Evolutionary conservation across 176 grass and related monocot genomes (phyloP), one percentile per base, ranked within the genome.

Genomic region (Saccharum officinarum): DNA sequence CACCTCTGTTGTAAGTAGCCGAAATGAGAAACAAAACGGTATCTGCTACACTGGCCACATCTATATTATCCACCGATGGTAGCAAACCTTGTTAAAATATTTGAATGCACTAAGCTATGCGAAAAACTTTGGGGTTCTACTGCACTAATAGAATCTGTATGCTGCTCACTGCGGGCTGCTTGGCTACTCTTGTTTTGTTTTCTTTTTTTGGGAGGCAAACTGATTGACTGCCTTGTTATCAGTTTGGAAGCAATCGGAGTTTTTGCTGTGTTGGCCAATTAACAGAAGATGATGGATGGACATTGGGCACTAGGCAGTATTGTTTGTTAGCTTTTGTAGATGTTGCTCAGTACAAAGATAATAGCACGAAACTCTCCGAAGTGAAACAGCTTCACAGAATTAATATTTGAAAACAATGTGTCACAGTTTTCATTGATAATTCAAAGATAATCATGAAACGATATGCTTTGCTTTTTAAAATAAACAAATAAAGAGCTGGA

Each of bases 261-360:
- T 37, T n/a, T 15, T n/a, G 5, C 18, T 15, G 28, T 23, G 36
- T 5, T 52, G 64, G 30, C 14, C 64, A 67, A 47, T 26, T 59
- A 66, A 54, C 40, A 50, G 36, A 72, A 52, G 42, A 64, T 7
- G 49, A 41, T 30, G 14, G 41, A 33, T 38, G 42, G 12, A 28
- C 37, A 37, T 7, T 25, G 13, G 26, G 39, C 15, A 71, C 15
- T 55, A 15, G 30, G 47, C 20, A 52, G 3, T 23, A 40, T 31
- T 3, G 10, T 47, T 49, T 79, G 14, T 46, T 78, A 62, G 23
- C 16, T 65, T 88, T 41, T 64, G 41, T 30, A 46, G 30, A 82
- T 79, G 42, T 66, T 42, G 25, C 30, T 28, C 31, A 16, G n/a
- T 25, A n/a, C 50, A 50, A 85, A 82, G n/a, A 64, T 50, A 80